phyloP scores from a whole-genome alignment of 108 stramenopile genomes.

The Chaetoceros muelleri region DNA sequence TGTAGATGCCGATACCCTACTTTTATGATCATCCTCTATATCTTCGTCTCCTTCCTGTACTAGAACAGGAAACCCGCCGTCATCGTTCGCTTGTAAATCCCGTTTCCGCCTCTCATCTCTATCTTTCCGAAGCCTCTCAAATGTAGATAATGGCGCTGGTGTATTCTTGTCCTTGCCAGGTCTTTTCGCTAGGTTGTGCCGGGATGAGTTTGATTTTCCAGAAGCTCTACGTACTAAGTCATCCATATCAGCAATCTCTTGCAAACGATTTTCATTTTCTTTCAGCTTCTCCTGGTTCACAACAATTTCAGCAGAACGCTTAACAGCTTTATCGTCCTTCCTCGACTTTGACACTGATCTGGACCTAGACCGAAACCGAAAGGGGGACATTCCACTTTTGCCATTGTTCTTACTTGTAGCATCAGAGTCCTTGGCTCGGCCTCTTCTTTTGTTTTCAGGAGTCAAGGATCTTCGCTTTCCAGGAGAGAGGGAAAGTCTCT shows the following conservation, averaged over 20 bases:
- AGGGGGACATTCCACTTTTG: background rate
- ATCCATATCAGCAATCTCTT: background rate
- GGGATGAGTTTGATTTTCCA: too few species aligned
- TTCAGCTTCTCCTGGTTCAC: background rate
- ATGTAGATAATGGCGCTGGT: too few species aligned
- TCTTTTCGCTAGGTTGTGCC: too few species aligned
- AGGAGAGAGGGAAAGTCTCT: background rate
- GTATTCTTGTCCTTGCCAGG: too few species aligned
- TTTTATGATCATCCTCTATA: too few species aligned
- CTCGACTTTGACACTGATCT: background rate
- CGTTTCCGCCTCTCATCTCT: background rate
- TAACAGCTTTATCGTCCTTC: background rate
- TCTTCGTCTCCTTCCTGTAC: too few species aligned
- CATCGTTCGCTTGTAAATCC: background rate
- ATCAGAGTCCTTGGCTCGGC: background rate
- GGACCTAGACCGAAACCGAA: background rate
- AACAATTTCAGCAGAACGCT: background rate
- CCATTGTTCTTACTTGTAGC: background rate
- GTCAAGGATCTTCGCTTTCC: background rate
- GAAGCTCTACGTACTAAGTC: background rate
- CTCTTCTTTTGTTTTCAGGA: background rate
- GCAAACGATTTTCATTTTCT: background rate
- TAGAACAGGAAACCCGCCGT: too few species aligned
- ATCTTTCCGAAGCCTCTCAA: background rate
- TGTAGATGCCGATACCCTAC: too few species aligned